Evolutionary conservation across 2,329 filamentous ascomycete species (phyloP).

Genomic region (Colletotrichum liaoningense): DNA sequence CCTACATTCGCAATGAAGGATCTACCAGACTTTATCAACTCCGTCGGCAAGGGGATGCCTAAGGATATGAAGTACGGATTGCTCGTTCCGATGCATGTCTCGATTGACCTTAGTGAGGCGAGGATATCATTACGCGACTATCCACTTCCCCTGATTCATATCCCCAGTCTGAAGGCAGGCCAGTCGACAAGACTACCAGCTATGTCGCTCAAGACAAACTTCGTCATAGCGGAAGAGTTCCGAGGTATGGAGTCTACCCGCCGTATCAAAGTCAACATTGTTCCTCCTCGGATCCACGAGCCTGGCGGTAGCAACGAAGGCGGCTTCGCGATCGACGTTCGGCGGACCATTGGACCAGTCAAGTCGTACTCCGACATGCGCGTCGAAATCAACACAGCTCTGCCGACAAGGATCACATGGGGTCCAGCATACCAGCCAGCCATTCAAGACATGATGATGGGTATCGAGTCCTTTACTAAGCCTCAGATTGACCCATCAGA

Average conservation of each 20-base stretch:
- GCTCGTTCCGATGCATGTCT: conserved; percentile 88
- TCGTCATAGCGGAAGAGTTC: conserved; percentile 96
- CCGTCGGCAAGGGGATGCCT: conserved; percentile 97
- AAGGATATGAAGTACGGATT: conserved; percentile 90
- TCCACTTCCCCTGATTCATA: conserved; percentile 89
- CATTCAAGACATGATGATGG: conserved; percentile 99
- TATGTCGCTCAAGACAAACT: conserved; percentile 87
- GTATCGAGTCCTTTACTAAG: conserved; percentile 97
- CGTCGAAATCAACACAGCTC: conserved; percentile 91
- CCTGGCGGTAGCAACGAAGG: conserved; percentile 66
- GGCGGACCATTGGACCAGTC: conserved; percentile 91
- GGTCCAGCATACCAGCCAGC: conserved; percentile 97
- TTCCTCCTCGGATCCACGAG: conserved; percentile 75
- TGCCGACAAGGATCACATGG: conserved; percentile 96
- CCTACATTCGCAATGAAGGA: conserved; percentile 89
- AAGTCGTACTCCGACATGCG: conserved; percentile 96
- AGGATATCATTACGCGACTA: conserved; percentile 92
- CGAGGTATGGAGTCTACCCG: conserved; percentile 83
- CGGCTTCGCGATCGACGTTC: conserved; percentile 86
- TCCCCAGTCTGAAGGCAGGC: conserved; percentile 82
- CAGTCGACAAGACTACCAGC: conserved; percentile 86
- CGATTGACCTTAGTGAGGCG: conserved; percentile 90
- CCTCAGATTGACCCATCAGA: conserved; percentile 94
- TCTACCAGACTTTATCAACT: conserved; percentile 85
- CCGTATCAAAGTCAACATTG: conserved; percentile 83